Conservation (phyloP, 495 filamentous ascomycete genomes). For the Penicillium odoratum region DNA sequence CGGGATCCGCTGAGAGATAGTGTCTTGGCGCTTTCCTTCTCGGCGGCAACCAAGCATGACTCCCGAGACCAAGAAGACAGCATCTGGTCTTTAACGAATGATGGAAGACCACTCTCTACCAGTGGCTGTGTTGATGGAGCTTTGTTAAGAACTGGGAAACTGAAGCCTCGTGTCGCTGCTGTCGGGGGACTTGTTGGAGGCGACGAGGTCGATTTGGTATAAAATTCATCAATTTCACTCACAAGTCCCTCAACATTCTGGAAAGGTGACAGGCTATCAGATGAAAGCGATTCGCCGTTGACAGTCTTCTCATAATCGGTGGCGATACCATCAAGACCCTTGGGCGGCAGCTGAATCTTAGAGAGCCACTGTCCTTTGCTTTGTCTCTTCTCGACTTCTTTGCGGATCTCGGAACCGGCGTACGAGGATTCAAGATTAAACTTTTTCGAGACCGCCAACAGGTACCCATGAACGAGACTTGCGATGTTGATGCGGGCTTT, state of each 20-base stretch:
- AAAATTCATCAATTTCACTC: slow-evolving; percentile 67
- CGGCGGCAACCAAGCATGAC: slow-evolving; percentile 61
- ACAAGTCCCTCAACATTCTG: slow-evolving; percentile 58
- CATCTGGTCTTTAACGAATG: slow-evolving; percentile 63
- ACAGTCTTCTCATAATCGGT: slow-evolving; percentile 20
- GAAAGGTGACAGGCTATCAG: slow-evolving; percentile 36
- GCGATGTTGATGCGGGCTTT: slow-evolving; percentile 72
- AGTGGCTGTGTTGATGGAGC: slow-evolving; percentile 25
- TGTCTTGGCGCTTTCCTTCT: slow-evolving; percentile 64
- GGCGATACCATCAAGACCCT: slow-evolving; percentile 48
- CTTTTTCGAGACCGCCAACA: slow-evolving; percentile 72
- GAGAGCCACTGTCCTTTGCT: slow-evolving; percentile 74
- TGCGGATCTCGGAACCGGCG: slow-evolving; percentile 66
- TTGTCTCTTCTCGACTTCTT: slow-evolving; percentile 72
- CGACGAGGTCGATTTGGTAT: slow-evolving; percentile 55
- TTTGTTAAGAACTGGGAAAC: slow-evolving; percentile 57
- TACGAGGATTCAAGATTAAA: slow-evolving; percentile 72
- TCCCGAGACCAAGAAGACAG: slow-evolving; percentile 78
- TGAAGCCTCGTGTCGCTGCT: slow-evolving; percentile 67
- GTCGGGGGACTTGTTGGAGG: slow-evolving; percentile 67
- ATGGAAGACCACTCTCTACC: slow-evolving; percentile 37
- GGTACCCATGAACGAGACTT: slow-evolving; percentile 82
- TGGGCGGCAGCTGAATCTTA: slow-evolving; percentile 56
- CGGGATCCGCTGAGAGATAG: slow-evolving; percentile 72
- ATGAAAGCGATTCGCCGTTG: slow-evolving; percentile 12